Evolutionary conservation across 352 stramenopile species (phyloP).

Genomic region (Pythium periplocum): DNA sequence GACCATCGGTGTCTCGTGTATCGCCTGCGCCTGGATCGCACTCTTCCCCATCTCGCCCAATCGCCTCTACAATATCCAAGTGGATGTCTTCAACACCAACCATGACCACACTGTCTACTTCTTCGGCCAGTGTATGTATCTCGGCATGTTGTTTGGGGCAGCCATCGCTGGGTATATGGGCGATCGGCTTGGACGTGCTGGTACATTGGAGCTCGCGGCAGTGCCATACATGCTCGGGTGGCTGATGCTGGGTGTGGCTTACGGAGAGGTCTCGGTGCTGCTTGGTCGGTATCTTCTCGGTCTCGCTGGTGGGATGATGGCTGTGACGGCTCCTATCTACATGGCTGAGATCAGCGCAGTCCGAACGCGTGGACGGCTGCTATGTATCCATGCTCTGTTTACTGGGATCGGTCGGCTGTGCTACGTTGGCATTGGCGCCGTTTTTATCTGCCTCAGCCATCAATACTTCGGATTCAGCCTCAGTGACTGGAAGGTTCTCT

Average conservation of each 20-base stretch:
- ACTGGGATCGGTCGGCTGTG: conserved; percentile 29
- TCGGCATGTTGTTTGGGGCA: conserved; percentile 61
- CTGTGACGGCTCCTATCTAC: conserved; percentile 62
- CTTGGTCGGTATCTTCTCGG: conserved; percentile 64
- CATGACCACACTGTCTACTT: conserved; percentile 71
- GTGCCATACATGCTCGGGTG: conserved; percentile 73
- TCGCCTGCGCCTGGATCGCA: conserved; percentile 48
- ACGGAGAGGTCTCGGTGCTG: conserved; percentile 60
- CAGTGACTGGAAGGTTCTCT: conserved; percentile 74
- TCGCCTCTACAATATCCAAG: conserved; percentile 81
- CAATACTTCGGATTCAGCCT: conserved; percentile 73
- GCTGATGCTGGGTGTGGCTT: conserved; percentile 59
- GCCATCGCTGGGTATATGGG: conserved; percentile 49
- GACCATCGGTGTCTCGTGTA: conserved; percentile 34
- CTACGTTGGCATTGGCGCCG: conserved; percentile 50
- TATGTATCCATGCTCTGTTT: conserved; percentile 36
- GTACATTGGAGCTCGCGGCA: conserved; percentile 63
- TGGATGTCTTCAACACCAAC: conserved; percentile 73
- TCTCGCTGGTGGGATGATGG: conserved; percentile 44
- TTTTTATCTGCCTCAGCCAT: conserved; percentile 62
- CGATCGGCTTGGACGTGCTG: conserved; percentile 56
- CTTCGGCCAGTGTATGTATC: conserved; percentile 52
- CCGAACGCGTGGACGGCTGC: conserved; percentile 47
- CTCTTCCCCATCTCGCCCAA: conserved; percentile 69
- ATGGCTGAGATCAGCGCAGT: conserved; percentile 66